Evolutionary conservation across 805 yeast species (phyloP).

Genomic region (Maudiozyma barnettii): DNA sequence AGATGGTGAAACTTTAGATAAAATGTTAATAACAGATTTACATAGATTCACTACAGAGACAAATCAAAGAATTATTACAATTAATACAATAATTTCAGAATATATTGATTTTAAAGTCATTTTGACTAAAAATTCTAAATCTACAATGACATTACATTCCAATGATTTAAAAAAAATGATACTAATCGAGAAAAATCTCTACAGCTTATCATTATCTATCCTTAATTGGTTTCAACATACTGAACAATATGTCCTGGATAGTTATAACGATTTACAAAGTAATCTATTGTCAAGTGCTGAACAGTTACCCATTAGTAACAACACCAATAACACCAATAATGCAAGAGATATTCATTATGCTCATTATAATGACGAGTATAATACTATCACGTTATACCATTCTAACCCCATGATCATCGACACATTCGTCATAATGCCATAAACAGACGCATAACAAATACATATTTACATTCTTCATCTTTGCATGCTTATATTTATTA

Average conservation of each 20-base stretch:
- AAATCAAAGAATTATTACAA: slow-evolving; percentile 5
- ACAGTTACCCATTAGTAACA: neutral
- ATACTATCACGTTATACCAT: neutral
- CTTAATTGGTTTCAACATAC: neutral
- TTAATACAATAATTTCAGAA: neutral
- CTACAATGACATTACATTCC: neutral
- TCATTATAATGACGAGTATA: neutral
- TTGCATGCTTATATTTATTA: too few species aligned
- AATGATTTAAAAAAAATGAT: neutral
- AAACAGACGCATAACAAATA: neutral
- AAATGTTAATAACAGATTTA: neutral
- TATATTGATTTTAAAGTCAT: slow-evolving; percentile 1
- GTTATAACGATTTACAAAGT: neutral
- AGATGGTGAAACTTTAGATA: slow-evolving; percentile 1
- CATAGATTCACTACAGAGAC: slow-evolving; percentile 3
- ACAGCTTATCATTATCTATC: slow-evolving; percentile 2
- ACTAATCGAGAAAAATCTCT: slow-evolving; percentile 3
- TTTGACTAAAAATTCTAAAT: neutral
- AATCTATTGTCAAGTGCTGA: neutral
- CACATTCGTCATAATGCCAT: neutral
- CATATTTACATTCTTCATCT: too few species aligned
- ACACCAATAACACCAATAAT: neutral
- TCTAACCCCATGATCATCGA: neutral
- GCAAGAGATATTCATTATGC: neutral
- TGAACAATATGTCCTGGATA: neutral